Evolutionary conservation across 257 asterid species (phyloP).

Genomic region (Jaltomata sinuosa): DNA sequence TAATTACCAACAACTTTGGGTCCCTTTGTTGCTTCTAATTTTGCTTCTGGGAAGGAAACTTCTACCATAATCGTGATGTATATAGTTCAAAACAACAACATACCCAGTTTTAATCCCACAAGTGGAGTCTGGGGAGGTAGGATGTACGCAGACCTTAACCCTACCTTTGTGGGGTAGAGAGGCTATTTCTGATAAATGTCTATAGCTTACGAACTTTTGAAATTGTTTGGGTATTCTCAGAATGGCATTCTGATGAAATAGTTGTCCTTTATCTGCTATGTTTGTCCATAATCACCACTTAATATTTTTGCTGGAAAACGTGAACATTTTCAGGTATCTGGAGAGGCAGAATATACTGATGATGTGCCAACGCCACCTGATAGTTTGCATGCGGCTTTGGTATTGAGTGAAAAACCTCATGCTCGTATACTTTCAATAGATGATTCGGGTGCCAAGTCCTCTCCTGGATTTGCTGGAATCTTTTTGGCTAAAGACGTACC

Average conservation of each 20-base stretch:
- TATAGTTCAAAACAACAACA: too few species aligned
- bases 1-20: not conserved
- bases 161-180: too few species aligned
- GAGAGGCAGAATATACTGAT: constrained; percentile 97
- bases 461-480: constrained; percentile 76
- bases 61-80: not conserved
- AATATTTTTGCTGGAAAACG: constrained; percentile 10
- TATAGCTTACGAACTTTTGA: not conserved
- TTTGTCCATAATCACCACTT: not conserved
- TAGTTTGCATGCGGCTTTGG: constrained; percentile 63
- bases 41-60: not conserved
- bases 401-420: constrained; percentile 85
- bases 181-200: too few species aligned
- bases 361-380: constrained; percentile 91
- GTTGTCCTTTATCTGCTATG: not conserved
- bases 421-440: constrained; percentile 73
- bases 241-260: not conserved
- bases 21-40: not conserved
- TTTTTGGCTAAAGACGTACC: constrained; percentile 75
- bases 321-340: constrained; percentile 59
- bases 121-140: too few species aligned
- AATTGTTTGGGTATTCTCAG: not conserved
- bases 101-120: too few species aligned
- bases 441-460: constrained; percentile 61
- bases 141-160: too few species aligned